Percentiles rank a stretch among this genome's conserved stretches.
phyloP scores from a whole-genome alignment of 805 yeast species.

The Metschnikowia cubensis region DNA sequence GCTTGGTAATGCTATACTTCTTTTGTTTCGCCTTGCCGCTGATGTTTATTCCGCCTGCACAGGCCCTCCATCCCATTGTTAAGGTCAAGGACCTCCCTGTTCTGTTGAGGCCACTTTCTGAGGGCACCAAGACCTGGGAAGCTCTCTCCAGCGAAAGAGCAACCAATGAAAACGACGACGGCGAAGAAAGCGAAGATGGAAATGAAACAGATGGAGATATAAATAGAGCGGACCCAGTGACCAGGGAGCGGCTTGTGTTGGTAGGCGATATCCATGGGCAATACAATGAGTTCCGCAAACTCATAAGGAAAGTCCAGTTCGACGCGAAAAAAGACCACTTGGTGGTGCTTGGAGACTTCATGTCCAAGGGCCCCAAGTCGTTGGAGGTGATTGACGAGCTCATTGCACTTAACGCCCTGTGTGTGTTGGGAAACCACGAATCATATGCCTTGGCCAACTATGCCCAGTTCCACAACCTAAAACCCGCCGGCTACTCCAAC shows the following conservation, averaged over 20 bases:
- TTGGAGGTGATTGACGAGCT: slow-evolving; percentile 57
- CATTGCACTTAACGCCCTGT: slow-evolving; percentile 53
- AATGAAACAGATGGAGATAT: no score
- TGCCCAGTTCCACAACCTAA: slow-evolving; percentile 52
- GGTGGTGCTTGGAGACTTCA: slow-evolving; percentile 77
- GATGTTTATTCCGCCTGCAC: slow-evolving; percentile 32
- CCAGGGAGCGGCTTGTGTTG: slow-evolving; percentile 51
- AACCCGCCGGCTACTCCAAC: slow-evolving; percentile 1
- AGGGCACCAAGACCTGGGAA: background rate
- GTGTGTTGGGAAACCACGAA: slow-evolving; percentile 90
- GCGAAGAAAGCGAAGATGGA: background rate
- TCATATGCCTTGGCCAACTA: slow-evolving; percentile 63
- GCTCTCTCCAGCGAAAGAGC: background rate
- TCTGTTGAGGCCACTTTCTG: slow-evolving; percentile 24
- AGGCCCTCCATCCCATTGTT: slow-evolving; percentile 22
- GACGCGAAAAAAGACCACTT: slow-evolving; percentile 52
- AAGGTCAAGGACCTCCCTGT: slow-evolving; percentile 24
- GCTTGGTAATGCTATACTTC: slow-evolving; percentile 22
- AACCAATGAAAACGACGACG: background rate
- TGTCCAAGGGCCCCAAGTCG: slow-evolving; percentile 80
- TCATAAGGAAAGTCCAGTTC: slow-evolving; percentile 50
- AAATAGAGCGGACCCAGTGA: no score
- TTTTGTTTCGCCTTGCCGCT: slow-evolving; percentile 33
- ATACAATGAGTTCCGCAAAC: slow-evolving; percentile 46
- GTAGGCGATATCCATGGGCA: slow-evolving; percentile 92